Evolutionary conservation across 768 basidiomycete genomes (phyloP), one percentile per base, ranked within the genome.

Genomic region (Hebeloma cylindrosporum): DNA sequence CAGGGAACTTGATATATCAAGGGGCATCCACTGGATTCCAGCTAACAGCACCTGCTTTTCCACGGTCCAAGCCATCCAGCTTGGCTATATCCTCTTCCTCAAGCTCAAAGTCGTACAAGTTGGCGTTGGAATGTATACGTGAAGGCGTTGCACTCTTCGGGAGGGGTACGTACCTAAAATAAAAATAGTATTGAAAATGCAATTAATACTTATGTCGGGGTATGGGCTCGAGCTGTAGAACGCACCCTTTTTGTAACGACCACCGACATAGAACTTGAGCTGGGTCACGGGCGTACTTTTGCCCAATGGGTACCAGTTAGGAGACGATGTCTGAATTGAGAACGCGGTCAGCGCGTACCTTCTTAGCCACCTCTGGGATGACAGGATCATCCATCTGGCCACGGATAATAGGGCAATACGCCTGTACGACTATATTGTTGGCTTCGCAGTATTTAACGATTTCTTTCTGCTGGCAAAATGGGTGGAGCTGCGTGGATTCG

Each of bases 261-360:
- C 93, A 96, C 17, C 94, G 79, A 44, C 96, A 68, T 11, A 96
- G 75, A 33, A 95, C 72, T 57, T 96, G 93, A 13, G 91, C 83
- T 4, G 78, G 76, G 30, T 83, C 78, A 43, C 79, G 78, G 30
- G 65, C 62, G 52, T 81, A 63, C 83, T 89, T 48, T 16, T 31
- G 10, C 36, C 13, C 14, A 22, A 26, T 31, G 20, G 26, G n/a
- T 17, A 27, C 27, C 17, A 18, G 21, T 25, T 2, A 39, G 23
- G 3, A 16, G 23, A 18, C 36, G 8, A 7, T 28, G n/a, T 16
- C 25, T 34, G 13, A 11, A 8, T 33, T 13, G 23, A 29, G 22
- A 22, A 20, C 16, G 22, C 32, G 17, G 17, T 40, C 7, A 29
- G 9, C 11, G 43, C 39, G 14, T n/a, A 86, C 88, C 71, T 85